Conservation (phyloP, 306 rosid genomes). For the Purshia tridentata region DNA sequence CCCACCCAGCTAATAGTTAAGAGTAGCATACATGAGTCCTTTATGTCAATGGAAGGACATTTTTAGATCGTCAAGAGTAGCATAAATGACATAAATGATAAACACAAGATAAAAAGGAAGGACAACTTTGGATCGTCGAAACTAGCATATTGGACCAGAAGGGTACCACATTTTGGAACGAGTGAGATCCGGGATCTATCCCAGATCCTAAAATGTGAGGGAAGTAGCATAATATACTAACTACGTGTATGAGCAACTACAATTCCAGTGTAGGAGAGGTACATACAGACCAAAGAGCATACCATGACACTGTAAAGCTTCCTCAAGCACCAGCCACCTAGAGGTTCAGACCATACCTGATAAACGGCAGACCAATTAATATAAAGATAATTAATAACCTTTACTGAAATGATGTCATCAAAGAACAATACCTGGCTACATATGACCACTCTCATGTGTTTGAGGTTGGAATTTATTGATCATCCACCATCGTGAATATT, state of each 20-base stretch:
- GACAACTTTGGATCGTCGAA: background rate
- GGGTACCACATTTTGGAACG: background rate
- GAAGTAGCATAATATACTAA: background rate
- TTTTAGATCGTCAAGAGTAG: too few relatives aligned
- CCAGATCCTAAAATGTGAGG: background rate
- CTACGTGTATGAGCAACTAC: background rate
- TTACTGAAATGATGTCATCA: conserved; percentile 17
- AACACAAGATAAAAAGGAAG: background rate
- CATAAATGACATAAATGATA: background rate
- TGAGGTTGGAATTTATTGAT: conserved; percentile 26
- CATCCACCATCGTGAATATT: conserved; percentile 28
- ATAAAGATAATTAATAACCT: conserved; percentile 12
- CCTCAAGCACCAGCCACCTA: conserved; percentile 19
- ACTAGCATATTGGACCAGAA: background rate
- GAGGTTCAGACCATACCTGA: conserved; percentile 34
- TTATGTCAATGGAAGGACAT: too few relatives aligned
- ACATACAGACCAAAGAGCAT: background rate
- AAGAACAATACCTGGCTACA: conserved; percentile 37
- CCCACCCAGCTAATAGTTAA: too few relatives aligned
- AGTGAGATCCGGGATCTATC: background rate
- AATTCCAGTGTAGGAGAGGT: background rate
- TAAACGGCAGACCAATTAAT: conserved; percentile 22
- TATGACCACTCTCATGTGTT: conserved; percentile 13
- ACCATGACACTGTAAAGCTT: conserved; percentile 33
- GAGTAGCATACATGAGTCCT: too few relatives aligned